Evolutionary conservation across 805 yeast species (phyloP).

Genomic region (Teunomyces kruisii): DNA sequence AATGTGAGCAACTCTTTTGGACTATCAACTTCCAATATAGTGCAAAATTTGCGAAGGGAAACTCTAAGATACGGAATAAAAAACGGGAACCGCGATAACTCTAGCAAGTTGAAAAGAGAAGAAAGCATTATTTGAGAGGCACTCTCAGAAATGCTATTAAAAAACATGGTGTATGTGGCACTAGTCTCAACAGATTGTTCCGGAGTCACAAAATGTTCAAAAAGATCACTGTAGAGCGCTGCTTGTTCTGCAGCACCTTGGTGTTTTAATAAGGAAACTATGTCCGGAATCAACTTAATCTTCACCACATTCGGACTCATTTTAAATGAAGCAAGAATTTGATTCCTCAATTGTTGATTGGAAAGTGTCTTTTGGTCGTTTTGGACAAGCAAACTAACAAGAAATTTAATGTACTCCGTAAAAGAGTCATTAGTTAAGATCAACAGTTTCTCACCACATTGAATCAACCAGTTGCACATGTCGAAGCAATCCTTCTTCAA

Average conservation of each 20-base stretch:
- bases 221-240: conserved; percentile 29
- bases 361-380: conserved; percentile 26
- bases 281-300: conserved; percentile 14
- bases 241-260: conserved; percentile 15
- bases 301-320: conserved; percentile 19
- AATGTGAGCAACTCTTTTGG: conserved; percentile 25
- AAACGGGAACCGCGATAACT: conserved; percentile 32
- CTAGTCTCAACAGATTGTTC: conserved; percentile 38
- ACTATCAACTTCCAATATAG: conserved; percentile 8
- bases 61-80: conserved; percentile 28
- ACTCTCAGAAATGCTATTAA: conserved; percentile 27
- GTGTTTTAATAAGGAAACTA: conserved; percentile 11
- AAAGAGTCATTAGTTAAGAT: conserved; percentile 39
- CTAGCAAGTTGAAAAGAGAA: conserved; percentile 42
- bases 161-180: conserved; percentile 38
- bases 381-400: conserved; percentile 25
- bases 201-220: conserved; percentile 30
- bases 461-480: conserved; percentile 45
- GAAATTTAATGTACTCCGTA: conserved; percentile 29
- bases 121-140: conserved; percentile 32
- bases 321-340: conserved; percentile 12
- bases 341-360: conserved; percentile 9
- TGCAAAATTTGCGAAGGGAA: conserved; percentile 25
- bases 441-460: conserved; percentile 39
- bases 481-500: conserved; percentile 47